phyloP scores from a whole-genome alignment of 164 flowering plant species.

The Liquidambar formosana region DNA sequence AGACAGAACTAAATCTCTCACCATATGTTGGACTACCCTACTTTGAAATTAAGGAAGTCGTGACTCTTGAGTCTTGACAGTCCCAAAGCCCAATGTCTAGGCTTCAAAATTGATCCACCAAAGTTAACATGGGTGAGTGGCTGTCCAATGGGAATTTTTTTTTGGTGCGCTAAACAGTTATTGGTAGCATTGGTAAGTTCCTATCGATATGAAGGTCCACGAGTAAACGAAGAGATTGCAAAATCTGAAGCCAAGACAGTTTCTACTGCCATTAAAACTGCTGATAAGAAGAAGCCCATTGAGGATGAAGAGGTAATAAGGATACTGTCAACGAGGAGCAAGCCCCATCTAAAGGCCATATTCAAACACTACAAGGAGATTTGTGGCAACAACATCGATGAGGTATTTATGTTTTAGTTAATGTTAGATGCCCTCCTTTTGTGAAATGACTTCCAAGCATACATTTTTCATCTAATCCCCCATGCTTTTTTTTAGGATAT shows the following conservation, averaged over 20 bases:
- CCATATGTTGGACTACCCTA: too few species aligned
- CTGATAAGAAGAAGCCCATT: slow-evolving; percentile 22
- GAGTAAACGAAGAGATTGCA: slow-evolving; percentile 51
- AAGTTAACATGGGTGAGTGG: too few species aligned
- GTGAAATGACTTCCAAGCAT: neutral
- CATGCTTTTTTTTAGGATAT: slow-evolving; percentile 44
- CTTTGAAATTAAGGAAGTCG: too few species aligned
- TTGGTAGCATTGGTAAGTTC: slow-evolving; percentile 73
- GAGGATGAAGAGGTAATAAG: slow-evolving; percentile 60
- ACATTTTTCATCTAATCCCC: neutral
- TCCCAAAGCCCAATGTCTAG: too few species aligned
- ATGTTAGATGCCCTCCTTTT: too few species aligned
- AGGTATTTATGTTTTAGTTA: slow-evolving; percentile 27
- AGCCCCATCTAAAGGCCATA: slow-evolving; percentile 48
- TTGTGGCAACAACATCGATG: slow-evolving; percentile 36
- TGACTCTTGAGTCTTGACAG: too few species aligned
- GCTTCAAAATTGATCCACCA: too few species aligned
- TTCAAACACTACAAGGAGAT: slow-evolving; percentile 51
- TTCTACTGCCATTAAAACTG: slow-evolving; percentile 35
- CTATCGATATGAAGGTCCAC: slow-evolving; percentile 69
- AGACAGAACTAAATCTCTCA: too few species aligned
- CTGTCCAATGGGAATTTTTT: too few species aligned
- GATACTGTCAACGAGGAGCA: slow-evolving; percentile 75
- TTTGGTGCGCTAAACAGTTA: slow-evolving; percentile 41
- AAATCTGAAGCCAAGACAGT: slow-evolving; percentile 66